phyloP scores from a whole-genome alignment of 192 early-diverging fungal genomes.

The Thoreauomyces humboldtii region DNA sequence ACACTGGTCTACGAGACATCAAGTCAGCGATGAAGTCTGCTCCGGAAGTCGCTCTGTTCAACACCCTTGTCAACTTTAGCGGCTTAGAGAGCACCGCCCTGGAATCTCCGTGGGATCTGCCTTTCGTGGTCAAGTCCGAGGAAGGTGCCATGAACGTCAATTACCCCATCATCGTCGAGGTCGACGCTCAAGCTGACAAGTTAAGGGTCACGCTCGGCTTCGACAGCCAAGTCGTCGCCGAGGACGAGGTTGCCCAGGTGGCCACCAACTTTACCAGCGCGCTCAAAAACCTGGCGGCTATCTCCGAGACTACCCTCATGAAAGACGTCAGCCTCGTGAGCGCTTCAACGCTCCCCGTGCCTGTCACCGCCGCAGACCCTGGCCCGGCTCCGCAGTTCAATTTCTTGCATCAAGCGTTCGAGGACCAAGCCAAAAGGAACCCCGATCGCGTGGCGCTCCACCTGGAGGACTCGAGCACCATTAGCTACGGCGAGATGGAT shows the following conservation, averaged over 20 bases:
- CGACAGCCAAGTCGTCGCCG: background rate
- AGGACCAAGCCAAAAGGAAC: background rate
- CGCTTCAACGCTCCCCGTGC: background rate
- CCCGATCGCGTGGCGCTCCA: background rate
- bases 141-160: background rate
- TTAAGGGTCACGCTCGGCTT: background rate
- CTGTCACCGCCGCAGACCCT: background rate
- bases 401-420: background rate
- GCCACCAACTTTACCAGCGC: background rate
- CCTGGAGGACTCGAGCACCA: slow-evolving; percentile 6
- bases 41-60: background rate
- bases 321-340: background rate
- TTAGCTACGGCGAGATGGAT: slow-evolving; percentile 38
- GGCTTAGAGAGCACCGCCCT: background rate
- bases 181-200: background rate
- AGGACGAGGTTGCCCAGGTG: background rate
- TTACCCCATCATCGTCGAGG: background rate
- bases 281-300: background rate
- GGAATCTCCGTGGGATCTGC: background rate
- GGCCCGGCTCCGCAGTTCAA: background rate
- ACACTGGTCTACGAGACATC: background rate
- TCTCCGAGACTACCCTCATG: background rate
- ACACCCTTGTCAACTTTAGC: slow-evolving; percentile 10
- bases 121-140: background rate
- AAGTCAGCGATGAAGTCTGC: background rate